Conservation (phyloP, 257 asterid genomes). For the Forsythia viridissima region DNA sequence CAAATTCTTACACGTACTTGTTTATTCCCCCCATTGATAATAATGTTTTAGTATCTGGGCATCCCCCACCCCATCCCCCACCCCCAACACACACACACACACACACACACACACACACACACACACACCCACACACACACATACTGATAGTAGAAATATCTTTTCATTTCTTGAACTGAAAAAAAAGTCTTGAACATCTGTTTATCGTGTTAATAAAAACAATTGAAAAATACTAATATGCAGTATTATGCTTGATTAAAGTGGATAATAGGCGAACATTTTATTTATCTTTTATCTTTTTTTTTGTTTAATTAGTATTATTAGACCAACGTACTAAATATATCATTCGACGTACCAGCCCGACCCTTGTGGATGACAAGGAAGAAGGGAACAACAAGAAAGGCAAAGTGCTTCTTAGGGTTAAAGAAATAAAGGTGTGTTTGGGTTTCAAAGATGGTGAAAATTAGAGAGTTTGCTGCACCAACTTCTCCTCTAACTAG, state of each 20-base stretch:
- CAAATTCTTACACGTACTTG: too few species aligned
- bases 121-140: too few species aligned
- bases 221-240: too few species aligned
- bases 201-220: background rate
- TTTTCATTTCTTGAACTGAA: too few species aligned
- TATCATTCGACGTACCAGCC: background rate
- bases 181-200: background rate
- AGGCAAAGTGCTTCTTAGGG: slow-evolving; percentile 6
- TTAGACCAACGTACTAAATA: background rate
- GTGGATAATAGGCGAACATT: too few species aligned
- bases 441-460: slow-evolving; percentile 36
- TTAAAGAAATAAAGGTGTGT: slow-evolving; percentile 13
- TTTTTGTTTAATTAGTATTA: background rate
- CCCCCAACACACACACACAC: too few species aligned
- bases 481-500: slow-evolving; percentile 60
- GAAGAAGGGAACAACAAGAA: slow-evolving; percentile 16
- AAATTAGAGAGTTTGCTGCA: slow-evolving; percentile 64
- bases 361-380: background rate
- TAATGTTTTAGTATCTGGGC: too few species aligned
- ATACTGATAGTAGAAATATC: too few species aligned
- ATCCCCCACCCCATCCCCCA: too few species aligned
- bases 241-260: background rate
- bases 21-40: too few species aligned
- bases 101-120: too few species aligned
- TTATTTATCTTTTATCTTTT: too few species aligned